phyloP scores from a whole-genome alignment of 495 filamentous ascomycete genomes.

The Parathielavia appendiculata region DNA sequence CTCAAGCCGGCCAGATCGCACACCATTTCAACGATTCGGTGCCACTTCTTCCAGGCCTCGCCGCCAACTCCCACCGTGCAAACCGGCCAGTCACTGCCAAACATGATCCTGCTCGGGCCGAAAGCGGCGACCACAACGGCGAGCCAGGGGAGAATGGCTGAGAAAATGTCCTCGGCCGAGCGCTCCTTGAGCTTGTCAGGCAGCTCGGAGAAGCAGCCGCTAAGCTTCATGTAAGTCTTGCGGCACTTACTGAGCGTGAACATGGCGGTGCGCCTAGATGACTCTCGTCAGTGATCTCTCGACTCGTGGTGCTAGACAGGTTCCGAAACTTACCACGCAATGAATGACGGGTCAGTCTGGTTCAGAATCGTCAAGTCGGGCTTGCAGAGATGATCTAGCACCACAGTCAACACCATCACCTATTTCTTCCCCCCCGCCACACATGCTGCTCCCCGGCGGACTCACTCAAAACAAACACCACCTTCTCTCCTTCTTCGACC shows the following conservation, averaged over 20 bases:
- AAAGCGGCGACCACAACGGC: constrained; percentile 63
- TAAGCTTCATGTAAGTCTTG: constrained; percentile 81
- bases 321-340: constrained; percentile 36
- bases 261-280: constrained; percentile 43
- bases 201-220: constrained; percentile 73
- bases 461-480: constrained; percentile 66
- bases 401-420: constrained; percentile 10
- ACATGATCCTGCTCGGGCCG: constrained; percentile 69
- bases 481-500: constrained; percentile 52
- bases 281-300: neutral
- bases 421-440: neutral
- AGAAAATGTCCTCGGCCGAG: constrained; percentile 44
- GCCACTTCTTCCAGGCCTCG: constrained; percentile 54
- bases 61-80: constrained; percentile 63
- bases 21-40: constrained; percentile 53
- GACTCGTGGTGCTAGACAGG: too few relatives aligned
- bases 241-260: constrained; percentile 54
- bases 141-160: constrained; percentile 57
- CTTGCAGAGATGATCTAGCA: constrained; percentile 79
- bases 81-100: constrained; percentile 86
- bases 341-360: constrained; percentile 53
- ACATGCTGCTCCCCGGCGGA: constrained; percentile 11
- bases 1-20: constrained; percentile 54
- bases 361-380: constrained; percentile 58
- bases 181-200: constrained; percentile 38